Conservation (phyloP, 192 early-diverging fungal species). For the Mortierella claussenii region DNA sequence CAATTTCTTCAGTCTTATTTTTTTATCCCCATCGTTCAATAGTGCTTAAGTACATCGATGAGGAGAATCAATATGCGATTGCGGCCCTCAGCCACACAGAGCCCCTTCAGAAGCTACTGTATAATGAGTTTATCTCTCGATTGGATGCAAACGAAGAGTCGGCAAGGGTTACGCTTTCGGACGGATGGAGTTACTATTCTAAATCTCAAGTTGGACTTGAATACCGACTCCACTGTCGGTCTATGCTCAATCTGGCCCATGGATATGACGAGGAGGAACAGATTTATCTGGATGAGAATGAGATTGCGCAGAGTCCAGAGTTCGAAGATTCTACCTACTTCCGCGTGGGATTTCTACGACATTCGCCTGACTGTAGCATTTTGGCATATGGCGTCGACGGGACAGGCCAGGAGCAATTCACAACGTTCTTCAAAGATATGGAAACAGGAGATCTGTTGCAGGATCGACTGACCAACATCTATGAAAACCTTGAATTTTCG, state of each 20-base stretch:
- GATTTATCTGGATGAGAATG: slow-evolving; percentile 62
- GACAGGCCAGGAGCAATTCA: slow-evolving; percentile 63
- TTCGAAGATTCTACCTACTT: slow-evolving; percentile 68
- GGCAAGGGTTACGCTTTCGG: slow-evolving; percentile 55
- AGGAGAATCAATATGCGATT: slow-evolving; percentile 64
- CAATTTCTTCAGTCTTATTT: too few species aligned
- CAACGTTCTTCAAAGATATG: slow-evolving; percentile 61
- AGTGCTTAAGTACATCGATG: slow-evolving; percentile 67
- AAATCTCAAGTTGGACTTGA: slow-evolving; percentile 53
- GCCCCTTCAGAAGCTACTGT: slow-evolving; percentile 64
- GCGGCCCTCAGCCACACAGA: slow-evolving; percentile 59
- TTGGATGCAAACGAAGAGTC: slow-evolving; percentile 65
- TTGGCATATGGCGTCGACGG: slow-evolving; percentile 68
- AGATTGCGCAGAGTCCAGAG: slow-evolving; percentile 56
- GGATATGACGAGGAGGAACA: slow-evolving; percentile 17
- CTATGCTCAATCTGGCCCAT: not conserved
- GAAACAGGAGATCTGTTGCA: slow-evolving; percentile 51
- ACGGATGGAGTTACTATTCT: slow-evolving; percentile 69
- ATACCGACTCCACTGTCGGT: slow-evolving; percentile 41
- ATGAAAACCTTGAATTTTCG: slow-evolving; percentile 68
- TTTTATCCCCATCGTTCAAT: not conserved
- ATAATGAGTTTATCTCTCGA: slow-evolving; percentile 72
- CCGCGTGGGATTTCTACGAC: slow-evolving; percentile 65
- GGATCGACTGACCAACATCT: slow-evolving; percentile 60
- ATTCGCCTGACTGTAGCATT: slow-evolving; percentile 62